A percentile compares a stretch with the other conserved stretches of the same genome.
These are phyloP conservation scores for Colletotrichum limetticola DNA, from an alignment of 2,329 filamentous ascomycete species.

Conservation along the genomic window DNA sequence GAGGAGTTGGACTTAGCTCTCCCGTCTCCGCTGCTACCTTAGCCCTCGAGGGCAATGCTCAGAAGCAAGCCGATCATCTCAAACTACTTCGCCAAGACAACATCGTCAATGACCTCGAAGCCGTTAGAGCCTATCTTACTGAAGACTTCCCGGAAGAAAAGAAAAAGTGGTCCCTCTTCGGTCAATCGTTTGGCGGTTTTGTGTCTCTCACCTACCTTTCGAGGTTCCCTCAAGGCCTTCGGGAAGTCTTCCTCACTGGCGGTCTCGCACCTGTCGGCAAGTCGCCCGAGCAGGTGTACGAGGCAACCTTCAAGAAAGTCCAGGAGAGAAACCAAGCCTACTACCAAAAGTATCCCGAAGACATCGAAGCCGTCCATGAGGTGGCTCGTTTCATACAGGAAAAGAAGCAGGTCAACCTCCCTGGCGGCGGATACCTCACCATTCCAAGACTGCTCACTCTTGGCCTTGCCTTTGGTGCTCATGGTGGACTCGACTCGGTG, in stretches of 20 bases:
- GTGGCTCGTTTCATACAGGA: slow-evolving; percentile 74
- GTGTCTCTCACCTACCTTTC: slow-evolving; percentile 86
- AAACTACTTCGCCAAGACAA: slow-evolving; percentile 89
- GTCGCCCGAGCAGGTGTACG: slow-evolving; percentile 79
- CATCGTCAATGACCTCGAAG: slow-evolving; percentile 90
- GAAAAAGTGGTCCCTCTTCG: slow-evolving; percentile 85
- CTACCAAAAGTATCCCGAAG: slow-evolving; percentile 87
- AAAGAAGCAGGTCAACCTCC: slow-evolving; percentile 65
- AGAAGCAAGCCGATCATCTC: slow-evolving; percentile 82
- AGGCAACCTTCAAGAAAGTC: slow-evolving; percentile 75
- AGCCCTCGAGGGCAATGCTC: slow-evolving; percentile 68
- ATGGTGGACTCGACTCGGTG: slow-evolving; percentile 80
- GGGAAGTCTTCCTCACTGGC: slow-evolving; percentile 86
- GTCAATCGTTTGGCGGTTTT: slow-evolving; percentile 94
- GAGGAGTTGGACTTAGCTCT: slow-evolving; percentile 87
- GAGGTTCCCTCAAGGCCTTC: slow-evolving; percentile 79
- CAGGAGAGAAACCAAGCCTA: slow-evolving; percentile 80
- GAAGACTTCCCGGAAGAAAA: slow-evolving; percentile 74
- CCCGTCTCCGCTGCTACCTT: slow-evolving; percentile 82
- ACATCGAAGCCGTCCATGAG: slow-evolving; percentile 73
- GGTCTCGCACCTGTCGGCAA: slow-evolving; percentile 83
- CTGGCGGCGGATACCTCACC: slow-evolving; percentile 79
- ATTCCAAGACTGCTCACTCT: slow-evolving; percentile 80
- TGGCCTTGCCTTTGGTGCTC: slow-evolving; percentile 81
- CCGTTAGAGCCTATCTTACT: slow-evolving; percentile 81